Conservation (phyloP, 192 early-diverging fungal species). For the Backusella luteola region DNA sequence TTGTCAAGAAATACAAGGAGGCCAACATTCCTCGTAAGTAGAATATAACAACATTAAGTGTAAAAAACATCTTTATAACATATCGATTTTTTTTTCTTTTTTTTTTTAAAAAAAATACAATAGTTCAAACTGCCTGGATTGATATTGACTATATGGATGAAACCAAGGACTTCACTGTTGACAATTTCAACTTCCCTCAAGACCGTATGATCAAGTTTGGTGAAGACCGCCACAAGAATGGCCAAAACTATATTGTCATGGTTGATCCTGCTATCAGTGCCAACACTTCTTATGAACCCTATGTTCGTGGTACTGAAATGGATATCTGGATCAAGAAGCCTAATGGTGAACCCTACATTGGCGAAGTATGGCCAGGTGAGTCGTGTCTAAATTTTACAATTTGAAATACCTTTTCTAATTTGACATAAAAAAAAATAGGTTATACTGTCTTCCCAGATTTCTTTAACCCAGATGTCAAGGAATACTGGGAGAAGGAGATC, state of each 20-base stretch:
- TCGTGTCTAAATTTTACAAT: background rate
- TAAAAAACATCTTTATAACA: background rate
- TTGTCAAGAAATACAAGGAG: conserved; percentile 52
- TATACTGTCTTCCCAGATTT: conserved; percentile 69
- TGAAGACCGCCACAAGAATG: conserved; percentile 37
- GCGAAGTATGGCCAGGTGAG: conserved; percentile 41
- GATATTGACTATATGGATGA: conserved; percentile 75
- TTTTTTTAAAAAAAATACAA: background rate
- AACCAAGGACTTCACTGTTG: conserved; percentile 60
- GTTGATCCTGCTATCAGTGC: conserved; percentile 63
- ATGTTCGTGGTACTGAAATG: conserved; percentile 44
- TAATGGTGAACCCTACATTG: conserved; percentile 50
- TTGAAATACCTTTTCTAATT: background rate
- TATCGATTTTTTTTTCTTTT: background rate
- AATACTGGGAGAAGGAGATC: conserved; percentile 52
- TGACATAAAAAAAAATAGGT: conserved; percentile 25
- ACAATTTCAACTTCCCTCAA: conserved; percentile 52
- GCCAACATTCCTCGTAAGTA: conserved; percentile 57
- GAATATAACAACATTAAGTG: background rate
- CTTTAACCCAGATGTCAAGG: conserved; percentile 47
- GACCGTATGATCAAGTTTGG: conserved; percentile 47
- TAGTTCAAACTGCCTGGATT: conserved; percentile 45
- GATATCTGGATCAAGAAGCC: conserved; percentile 60
- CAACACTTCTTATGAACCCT: conserved; percentile 47
- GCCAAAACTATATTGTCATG: conserved; percentile 63